Evolutionary conservation across 306 rosid species (phyloP), one percentile per base, ranked within the genome.

Genomic region (Citrullus mucosospermus): DNA sequence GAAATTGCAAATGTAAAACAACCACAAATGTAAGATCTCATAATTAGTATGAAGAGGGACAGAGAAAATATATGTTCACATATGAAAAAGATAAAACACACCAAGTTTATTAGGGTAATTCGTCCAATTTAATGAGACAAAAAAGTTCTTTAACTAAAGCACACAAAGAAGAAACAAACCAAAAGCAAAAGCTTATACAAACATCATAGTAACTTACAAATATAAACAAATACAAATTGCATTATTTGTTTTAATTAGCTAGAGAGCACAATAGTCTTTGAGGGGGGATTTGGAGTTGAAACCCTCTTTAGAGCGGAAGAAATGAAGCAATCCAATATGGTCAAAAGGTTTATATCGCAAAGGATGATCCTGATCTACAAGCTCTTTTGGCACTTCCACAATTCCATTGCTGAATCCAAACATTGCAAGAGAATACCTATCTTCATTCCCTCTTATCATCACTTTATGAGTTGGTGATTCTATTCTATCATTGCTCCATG

Each of bases 401-500:
- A 65, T 84, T 71, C 98, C 98, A 55, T 32, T 83, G 65, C 82
- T 78, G 71, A 89, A 93, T 57, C 89, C 82, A 82, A 93, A 93
- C 43, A 87, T 69, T 2, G 82, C 98, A 46, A 93, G 81, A 2
- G 98, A 88, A 74, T 88, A 91, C 80, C 96, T 87, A 39, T 73
- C 88, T 80, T 91, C 91, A 7, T 80, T 85, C 75, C 88, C 91
- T 20, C 44, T 87, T 87, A 87, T 88, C 81, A 84, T 46, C 14
- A 93, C 93, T 83, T 85, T 86, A 72, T 93, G 98, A 17, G 28
- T 82, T 1, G 96, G 93, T 20, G 98, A 85, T 11, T 78, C 74
- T 80, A 93, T 84, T 81, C 94, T 88, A 38, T 87, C 92, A 54
- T 93, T 93, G 88, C 96, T 93, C 98, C 98, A 93, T 7, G 89